Conservation (phyloP, 805 yeast genomes). For the Candida oleophila region DNA sequence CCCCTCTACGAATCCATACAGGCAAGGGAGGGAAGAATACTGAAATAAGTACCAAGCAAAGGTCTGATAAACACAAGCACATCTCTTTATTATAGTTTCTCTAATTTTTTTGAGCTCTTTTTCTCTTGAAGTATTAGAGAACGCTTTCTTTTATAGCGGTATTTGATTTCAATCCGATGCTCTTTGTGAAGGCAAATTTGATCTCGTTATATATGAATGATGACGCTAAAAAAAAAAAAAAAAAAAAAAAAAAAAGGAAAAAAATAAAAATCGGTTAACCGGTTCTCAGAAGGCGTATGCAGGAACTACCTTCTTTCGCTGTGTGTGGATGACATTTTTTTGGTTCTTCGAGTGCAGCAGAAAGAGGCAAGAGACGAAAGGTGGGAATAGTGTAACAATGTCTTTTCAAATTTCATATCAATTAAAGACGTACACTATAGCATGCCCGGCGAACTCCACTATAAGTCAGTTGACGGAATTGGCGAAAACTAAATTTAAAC, state of each 20-base stretch:
- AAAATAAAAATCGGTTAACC: background rate
- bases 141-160: background rate
- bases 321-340: no score
- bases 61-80: conserved; percentile 46
- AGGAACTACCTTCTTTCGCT: background rate
- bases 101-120: background rate
- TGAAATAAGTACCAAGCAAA: conserved; percentile 58
- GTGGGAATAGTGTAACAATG: no score
- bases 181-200: background rate
- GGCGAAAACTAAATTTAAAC: conserved; percentile 25
- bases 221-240: background rate
- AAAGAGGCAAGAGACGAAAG: no score
- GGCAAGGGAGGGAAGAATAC: conserved; percentile 75
- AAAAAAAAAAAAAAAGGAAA: background rate
- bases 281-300: background rate
- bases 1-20: conserved; percentile 63
- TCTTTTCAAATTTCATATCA: conserved; percentile 26
- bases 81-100: background rate
- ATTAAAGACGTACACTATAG: conserved; percentile 25
- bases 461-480: conserved; percentile 25
- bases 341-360: no score
- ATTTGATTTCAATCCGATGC: background rate
- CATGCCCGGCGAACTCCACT: conserved; percentile 22
- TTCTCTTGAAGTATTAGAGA: background rate
- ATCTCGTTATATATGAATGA: background rate